Evolutionary conservation across 805 yeast species (phyloP), one percentile per base, ranked within the genome.

Genomic region (Metschnikowia proteae): DNA sequence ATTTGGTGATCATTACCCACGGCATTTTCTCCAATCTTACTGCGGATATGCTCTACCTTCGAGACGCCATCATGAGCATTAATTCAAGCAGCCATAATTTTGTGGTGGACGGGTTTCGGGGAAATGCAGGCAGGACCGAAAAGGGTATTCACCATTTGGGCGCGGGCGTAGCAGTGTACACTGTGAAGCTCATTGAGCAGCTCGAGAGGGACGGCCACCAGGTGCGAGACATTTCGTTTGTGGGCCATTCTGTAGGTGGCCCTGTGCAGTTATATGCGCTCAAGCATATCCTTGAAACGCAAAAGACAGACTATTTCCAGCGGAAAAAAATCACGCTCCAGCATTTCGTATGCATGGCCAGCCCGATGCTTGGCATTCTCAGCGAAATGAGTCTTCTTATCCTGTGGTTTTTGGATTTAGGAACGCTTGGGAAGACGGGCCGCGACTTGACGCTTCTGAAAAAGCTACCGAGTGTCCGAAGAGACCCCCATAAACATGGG

Each of bases 231-330:
- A 64, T 73, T 2, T 71, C 76, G 26, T 73, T 73, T 45, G 62
- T 73, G 22, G 78, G 73, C 22, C 78, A 73, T 53, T 73, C 77
- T 0, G 50, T 73, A 4, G 78, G 78, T 6, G 78, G 78, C 0
- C 59, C 67, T 13, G 70, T 68, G 5, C 78, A 73, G 58, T 56
- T 72, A 31, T 73, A 67, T 48, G 73, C 76, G 3, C 63, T 73
- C 38, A 68, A 67, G 49, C 65, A 66, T 48, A 62, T 73, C 5
- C 54, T 73, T n/a, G 47, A 56, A 31, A 56, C 57, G 10, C 57
- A 67, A 30, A 74, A 74, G 1, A 28, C 51, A 2, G 65, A 64
- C 34, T 71, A 58, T 52, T 73, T 73, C 45, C 48, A 51, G 11
- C 50, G 48, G 8, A 48, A 56, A n/a, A 47, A 52, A 5, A 68